A percentile compares a stretch with the other conserved stretches of the same genome.
These are phyloP conservation scores for Ustilago loliicola DNA, from an alignment of 1,284 basidiomycete species.

Conservation along the genomic window DNA sequence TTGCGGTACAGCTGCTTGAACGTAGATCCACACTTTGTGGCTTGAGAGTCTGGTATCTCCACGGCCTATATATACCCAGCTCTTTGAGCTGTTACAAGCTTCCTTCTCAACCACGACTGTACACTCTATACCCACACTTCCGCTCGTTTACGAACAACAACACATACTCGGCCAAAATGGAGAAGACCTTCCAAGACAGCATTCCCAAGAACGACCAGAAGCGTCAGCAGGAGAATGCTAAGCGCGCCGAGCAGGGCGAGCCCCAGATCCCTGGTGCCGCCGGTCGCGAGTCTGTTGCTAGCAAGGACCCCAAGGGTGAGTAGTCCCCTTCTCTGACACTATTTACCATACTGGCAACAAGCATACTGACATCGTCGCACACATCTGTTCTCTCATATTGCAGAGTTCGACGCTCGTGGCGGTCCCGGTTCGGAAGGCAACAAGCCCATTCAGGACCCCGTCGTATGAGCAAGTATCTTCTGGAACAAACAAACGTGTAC, in stretches of 20 bases:
- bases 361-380: not conserved
- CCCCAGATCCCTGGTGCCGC: constrained; percentile 52
- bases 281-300: constrained; percentile 48
- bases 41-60: not conserved
- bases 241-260: constrained; percentile 48
- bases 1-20: not conserved
- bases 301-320: constrained; percentile 57
- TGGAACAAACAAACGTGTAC: not conserved
- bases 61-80: constrained; percentile 1
- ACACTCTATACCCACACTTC: not conserved
- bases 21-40: not conserved
- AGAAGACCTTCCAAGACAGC: constrained; percentile 58
- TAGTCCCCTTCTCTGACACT: not conserved
- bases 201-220: constrained; percentile 36
- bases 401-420: constrained; percentile 56
- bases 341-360: not conserved
- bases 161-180: constrained; percentile 28
- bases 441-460: constrained; percentile 57
- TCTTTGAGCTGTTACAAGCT: not conserved
- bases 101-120: constrained; percentile 1
- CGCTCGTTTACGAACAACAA: not conserved
- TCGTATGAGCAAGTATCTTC: constrained; percentile 22
- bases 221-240: constrained; percentile 49
- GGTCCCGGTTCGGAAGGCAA: constrained; percentile 54
- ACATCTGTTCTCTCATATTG: not conserved